These are phyloP conservation scores for Chenopodium berlandieri DNA, from an alignment of 148 eudicot species.

Conservation along the genomic window DNA sequence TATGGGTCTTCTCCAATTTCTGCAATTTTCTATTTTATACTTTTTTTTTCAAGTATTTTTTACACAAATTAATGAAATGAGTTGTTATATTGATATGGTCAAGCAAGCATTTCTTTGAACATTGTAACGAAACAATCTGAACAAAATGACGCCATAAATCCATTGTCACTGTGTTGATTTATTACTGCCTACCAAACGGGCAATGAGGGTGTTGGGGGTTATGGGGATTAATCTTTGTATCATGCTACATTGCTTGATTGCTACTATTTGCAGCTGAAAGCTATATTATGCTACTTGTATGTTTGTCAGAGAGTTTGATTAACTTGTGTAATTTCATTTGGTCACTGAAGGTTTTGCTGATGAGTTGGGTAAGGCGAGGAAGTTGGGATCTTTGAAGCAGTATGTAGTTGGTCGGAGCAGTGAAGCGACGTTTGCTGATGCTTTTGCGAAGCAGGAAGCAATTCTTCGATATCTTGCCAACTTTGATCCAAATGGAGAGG, in stretches of 20 bases:
- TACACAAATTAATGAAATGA: no score
- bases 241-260: background rate
- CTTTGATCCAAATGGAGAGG: conserved; percentile 78
- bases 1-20: no score
- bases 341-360: conserved; percentile 61
- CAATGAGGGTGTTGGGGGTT: background rate
- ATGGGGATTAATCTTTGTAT: background rate
- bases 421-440: conserved; percentile 72
- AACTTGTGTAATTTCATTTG: conserved; percentile 5
- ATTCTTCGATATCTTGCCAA: conserved; percentile 65
- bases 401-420: conserved; percentile 78
- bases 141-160: background rate
- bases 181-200: background rate
- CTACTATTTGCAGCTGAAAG: no score
- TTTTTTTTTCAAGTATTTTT: no score
- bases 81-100: no score
- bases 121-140: background rate
- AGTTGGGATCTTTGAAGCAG: conserved; percentile 64
- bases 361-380: conserved; percentile 63
- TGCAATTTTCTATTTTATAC: no score
- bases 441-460: conserved; percentile 74
- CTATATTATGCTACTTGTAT: no score
- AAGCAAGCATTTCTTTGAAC: background rate
- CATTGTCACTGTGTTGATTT: background rate
- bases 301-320: background rate